Conservation (phyloP, 306 rosid species). For the Fragaria nilgerrensis region DNA sequence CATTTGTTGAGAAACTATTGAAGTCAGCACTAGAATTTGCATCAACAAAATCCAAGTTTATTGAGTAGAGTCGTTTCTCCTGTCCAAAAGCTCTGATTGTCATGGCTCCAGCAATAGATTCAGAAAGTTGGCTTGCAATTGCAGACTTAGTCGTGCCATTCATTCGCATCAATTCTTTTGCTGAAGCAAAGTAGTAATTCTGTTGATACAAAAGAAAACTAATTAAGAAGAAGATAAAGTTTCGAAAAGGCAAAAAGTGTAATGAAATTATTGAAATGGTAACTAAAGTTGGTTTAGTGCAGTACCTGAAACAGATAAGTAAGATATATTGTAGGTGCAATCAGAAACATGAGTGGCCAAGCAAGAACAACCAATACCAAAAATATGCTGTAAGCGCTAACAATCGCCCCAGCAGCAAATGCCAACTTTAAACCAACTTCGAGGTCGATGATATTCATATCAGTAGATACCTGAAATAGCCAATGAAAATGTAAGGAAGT, state of each 20-base stretch:
- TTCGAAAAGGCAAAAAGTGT: neutral
- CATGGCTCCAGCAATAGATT: slow-evolving; percentile 34
- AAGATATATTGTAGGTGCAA: slow-evolving; percentile 39
- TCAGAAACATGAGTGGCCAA: slow-evolving; percentile 55
- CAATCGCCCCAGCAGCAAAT: slow-evolving; percentile 20
- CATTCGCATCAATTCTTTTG: slow-evolving; percentile 38
- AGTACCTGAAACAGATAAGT: slow-evolving; percentile 50
- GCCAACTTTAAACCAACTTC: slow-evolving; percentile 38
- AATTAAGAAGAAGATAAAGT: neutral
- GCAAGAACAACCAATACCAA: slow-evolving; percentile 41
- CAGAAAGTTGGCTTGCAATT: slow-evolving; percentile 33
- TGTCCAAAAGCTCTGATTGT: slow-evolving; percentile 38
- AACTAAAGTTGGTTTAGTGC: neutral
- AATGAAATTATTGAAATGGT: neutral
- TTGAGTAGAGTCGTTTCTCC: slow-evolving; percentile 20
- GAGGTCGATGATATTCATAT: slow-evolving; percentile 51
- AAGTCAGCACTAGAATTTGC: slow-evolving; percentile 30
- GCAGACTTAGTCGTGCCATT: slow-evolving; percentile 36
- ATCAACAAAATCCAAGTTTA: slow-evolving; percentile 29
- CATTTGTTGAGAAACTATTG: slow-evolving; percentile 31
- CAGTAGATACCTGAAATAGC: slow-evolving; percentile 45
- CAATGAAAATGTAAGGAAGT: neutral
- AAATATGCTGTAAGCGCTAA: slow-evolving; percentile 26
- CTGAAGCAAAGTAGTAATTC: slow-evolving; percentile 29
- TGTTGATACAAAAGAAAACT: neutral